Evolutionary conservation across 208 protist genomes (phyloP).

Genomic region (Acanthamoeba lenticulata): DNA sequence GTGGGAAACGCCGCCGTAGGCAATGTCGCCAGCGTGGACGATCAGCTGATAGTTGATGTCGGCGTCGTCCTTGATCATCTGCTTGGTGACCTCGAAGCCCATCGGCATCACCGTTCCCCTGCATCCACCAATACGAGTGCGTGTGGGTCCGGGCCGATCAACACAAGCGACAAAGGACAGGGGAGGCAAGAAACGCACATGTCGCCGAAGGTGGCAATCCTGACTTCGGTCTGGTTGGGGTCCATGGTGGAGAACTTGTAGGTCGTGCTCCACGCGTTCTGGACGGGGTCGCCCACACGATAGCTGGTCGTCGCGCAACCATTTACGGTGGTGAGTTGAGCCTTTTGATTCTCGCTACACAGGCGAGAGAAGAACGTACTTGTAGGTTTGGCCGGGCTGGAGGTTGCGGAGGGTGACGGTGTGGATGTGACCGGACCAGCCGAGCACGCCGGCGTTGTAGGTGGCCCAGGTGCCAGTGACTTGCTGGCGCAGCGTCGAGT

Average conservation of each 20-base stretch:
- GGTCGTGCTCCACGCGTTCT: neutral
- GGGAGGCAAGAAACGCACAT: too few species aligned
- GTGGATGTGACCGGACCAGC: constrained; percentile 59
- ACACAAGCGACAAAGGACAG: too few species aligned
- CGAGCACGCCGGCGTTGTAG: constrained; percentile 40
- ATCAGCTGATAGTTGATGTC: constrained; percentile 51
- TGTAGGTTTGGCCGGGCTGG: constrained; percentile 31
- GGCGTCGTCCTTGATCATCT: constrained; percentile 49
- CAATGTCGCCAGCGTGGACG: constrained; percentile 53
- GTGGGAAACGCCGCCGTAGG: constrained; percentile 34
- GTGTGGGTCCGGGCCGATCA: too few species aligned
- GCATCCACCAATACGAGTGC: too few species aligned
- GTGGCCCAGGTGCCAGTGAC: constrained; percentile 16
- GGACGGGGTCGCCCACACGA: constrained; percentile 21
- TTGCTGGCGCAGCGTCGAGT: constrained; percentile 13
- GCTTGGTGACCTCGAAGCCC: constrained; percentile 58
- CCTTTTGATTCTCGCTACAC: too few species aligned
- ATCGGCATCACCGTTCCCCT: constrained; percentile 54
- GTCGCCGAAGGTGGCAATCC: constrained; percentile 51
- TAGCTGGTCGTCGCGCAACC: too few species aligned
- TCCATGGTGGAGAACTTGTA: constrained; percentile 34
- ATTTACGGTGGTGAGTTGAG: too few species aligned
- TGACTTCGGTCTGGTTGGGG: constrained; percentile 38
- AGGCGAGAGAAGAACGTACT: neutral
- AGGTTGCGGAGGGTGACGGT: constrained; percentile 54